phyloP scores from a whole-genome alignment of 2,329 filamentous ascomycete genomes.

The Botrytis galanthina region DNA sequence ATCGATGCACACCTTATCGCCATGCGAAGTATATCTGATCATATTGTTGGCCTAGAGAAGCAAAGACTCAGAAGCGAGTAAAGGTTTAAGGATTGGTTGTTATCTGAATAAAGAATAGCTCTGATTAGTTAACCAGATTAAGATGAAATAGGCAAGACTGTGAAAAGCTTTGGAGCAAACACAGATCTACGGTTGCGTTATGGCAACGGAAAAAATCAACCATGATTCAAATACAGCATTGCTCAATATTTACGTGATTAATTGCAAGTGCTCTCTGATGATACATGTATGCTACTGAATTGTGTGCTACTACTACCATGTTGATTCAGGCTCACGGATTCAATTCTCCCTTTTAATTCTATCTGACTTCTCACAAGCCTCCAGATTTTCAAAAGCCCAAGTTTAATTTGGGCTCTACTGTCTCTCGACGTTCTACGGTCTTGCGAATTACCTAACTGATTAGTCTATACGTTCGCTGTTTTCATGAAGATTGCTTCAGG shows the following conservation, averaged over 20 bases:
- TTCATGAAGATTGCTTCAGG: neutral
- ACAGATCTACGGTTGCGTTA: neutral
- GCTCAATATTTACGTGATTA: neutral
- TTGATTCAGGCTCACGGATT: neutral
- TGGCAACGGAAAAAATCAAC: neutral
- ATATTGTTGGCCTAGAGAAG: neutral
- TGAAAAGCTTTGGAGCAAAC: neutral
- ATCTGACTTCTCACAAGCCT: neutral
- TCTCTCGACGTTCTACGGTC: neutral
- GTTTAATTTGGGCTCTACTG: neutral
- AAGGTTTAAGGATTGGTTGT: neutral
- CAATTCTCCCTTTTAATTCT: too few relatives aligned
- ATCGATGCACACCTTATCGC: rapidly evolving
- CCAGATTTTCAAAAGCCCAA: neutral
- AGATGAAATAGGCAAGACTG: neutral
- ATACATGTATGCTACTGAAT: neutral
- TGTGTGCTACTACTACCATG: neutral
- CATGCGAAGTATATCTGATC: neutral
- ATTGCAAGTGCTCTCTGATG: neutral
- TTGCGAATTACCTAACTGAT: neutral
- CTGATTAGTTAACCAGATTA: neutral
- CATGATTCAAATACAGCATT: neutral
- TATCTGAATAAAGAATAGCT: too few relatives aligned
- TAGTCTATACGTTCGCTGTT: too few relatives aligned
- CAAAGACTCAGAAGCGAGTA: neutral